Base-by-base conservation (phyloP, 2,329 filamentous ascomycete species). In the Emericellopsis atlantica region DNA sequence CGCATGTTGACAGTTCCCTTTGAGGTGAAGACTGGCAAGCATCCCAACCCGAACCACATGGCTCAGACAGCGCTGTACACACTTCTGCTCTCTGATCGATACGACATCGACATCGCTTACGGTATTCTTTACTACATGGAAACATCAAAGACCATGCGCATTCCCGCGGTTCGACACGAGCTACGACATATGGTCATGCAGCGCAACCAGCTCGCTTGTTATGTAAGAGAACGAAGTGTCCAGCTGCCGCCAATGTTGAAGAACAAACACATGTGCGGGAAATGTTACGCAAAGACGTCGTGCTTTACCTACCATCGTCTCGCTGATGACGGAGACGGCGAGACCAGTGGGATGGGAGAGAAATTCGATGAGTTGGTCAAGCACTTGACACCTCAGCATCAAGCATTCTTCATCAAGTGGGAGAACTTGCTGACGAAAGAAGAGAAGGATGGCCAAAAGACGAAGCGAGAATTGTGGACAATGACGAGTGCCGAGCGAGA, bases 71-170 rank as follows among this genome's bases (percentile, higher is more conserved):
- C 89, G 22, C 70, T 98, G 16, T 98, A 98, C 56, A 96, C 92
- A 34, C 67, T 98, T 22, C 67, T 98, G 12, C 68, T 98, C 39
- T 93, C 89, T 16, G 90, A 98, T 62, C 79, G 92, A 47, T 98
- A 98, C 59, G 88, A 98, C 62, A 77, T 96, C 42, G 81, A 95
- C 41, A 83, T 96, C 45, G 78, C 79, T 34, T 95, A 88, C 50
- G 92, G 92, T 7, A 78, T 98, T 42, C 66, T 98, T 10, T 98
- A 95, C 59, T 98, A 98, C 55, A 83, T 95, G 66, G 92, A 96
- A 57, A 86, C 79, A 3, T 90, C 88, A 0, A 81, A 86, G 48
- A 94, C 83, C 11, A 79, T 86, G 49, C 80, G 88, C 18, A 85
- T 98, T 35, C 86, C 88, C 4, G 81, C 86, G 6, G 74, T 96